These are phyloP conservation scores for Thelephora aurantiotincta DNA, from an alignment of 768 basidiomycete species.

Conservation along the genomic window DNA sequence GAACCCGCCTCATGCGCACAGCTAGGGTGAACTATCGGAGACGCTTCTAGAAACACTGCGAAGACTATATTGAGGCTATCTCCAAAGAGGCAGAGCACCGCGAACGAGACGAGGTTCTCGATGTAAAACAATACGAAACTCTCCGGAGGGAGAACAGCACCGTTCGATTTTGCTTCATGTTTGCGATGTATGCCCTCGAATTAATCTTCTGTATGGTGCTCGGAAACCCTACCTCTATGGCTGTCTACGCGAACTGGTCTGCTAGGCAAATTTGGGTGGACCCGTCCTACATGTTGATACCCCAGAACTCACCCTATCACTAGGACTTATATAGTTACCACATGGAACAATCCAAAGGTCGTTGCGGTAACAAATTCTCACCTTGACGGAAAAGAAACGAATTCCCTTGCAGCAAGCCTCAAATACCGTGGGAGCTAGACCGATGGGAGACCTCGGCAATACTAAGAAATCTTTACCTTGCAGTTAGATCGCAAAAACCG, in stretches of 20 bases:
- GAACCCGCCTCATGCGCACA: conserved; percentile 29
- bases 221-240: conserved; percentile 40
- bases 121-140: conserved; percentile 34
- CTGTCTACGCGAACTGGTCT: conserved; percentile 51
- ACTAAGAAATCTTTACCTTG: conserved; percentile 24
- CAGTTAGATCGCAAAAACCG: no score
- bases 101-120: conserved; percentile 41
- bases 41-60: conserved; percentile 41
- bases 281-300: neutral
- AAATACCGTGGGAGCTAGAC: conserved; percentile 20
- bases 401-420: conserved; percentile 26
- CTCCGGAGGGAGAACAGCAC: conserved; percentile 63
- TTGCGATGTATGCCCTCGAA: conserved; percentile 52
- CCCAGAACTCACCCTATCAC: neutral
- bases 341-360: conserved; percentile 61
- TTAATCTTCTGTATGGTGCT: conserved; percentile 55
- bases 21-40: conserved; percentile 31
- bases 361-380: conserved; percentile 42
- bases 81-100: conserved; percentile 52
- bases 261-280: conserved; percentile 52
- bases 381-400: conserved; percentile 31
- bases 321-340: conserved; percentile 66
- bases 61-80: conserved; percentile 45
- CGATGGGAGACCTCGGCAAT: conserved; percentile 24
- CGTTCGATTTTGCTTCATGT: conserved; percentile 48